Evolutionary conservation across 805 yeast species (phyloP).

Genomic region (Monosporozyma siamensis): DNA sequence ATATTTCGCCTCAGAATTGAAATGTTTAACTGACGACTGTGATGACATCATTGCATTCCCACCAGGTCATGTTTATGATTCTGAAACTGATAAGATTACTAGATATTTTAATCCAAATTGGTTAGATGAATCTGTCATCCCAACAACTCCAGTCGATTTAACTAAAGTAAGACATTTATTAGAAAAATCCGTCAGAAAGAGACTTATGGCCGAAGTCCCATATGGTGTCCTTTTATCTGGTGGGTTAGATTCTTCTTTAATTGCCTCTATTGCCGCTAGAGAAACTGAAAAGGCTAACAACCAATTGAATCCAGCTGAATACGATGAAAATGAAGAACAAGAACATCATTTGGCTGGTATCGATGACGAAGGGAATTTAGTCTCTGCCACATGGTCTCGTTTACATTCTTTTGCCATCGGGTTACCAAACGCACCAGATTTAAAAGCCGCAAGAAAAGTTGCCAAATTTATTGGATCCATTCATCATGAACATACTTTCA

Average conservation of each 20-base stretch:
- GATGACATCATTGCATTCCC: slow-evolving; percentile 91
- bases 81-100: slow-evolving; percentile 72
- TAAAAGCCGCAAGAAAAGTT: slow-evolving; percentile 90
- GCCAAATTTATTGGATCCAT: slow-evolving; percentile 93
- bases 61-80: slow-evolving; percentile 96
- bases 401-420: slow-evolving; percentile 97
- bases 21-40: slow-evolving; percentile 90
- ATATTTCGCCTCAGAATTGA: slow-evolving; percentile 89
- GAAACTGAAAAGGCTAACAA: slow-evolving; percentile 62
- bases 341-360: slow-evolving; percentile 79
- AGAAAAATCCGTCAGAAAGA: slow-evolving; percentile 94
- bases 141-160: slow-evolving; percentile 68
- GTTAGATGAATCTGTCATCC: slow-evolving; percentile 79
- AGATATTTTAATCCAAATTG: slow-evolving; percentile 89
- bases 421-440: slow-evolving; percentile 95
- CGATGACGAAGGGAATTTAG: slow-evolving; percentile 78
- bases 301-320: slow-evolving; percentile 28
- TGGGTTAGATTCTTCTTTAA: slow-evolving; percentile 93
- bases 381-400: slow-evolving; percentile 65
- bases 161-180: slow-evolving; percentile 64
- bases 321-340: slow-evolving; percentile 39
- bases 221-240: slow-evolving; percentile 96
- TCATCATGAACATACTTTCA: slow-evolving; percentile 97
- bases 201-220: slow-evolving; percentile 99
- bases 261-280: slow-evolving; percentile 94